A percentile compares a stretch with the other conserved stretches of the same genome.
phyloP scores from a whole-genome alignment of 2,329 filamentous ascomycete genomes.

The Nigrospora sphaerica region DNA sequence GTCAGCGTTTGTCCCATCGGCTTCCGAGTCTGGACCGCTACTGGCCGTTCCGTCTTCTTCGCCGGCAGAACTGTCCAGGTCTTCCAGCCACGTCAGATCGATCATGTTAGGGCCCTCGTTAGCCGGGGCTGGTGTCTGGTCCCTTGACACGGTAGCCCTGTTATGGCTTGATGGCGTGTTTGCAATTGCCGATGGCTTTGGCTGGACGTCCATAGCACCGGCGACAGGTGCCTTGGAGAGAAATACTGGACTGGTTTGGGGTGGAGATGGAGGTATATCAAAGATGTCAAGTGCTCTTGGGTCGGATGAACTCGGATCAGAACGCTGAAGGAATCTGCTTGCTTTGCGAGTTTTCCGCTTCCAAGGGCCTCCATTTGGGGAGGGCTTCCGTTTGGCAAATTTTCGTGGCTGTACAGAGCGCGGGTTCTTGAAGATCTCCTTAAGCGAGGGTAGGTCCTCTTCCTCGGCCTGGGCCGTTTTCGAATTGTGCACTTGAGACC shows the following conservation, averaged over 20 bases:
- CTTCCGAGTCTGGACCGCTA: constrained; percentile 30
- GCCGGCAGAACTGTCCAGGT: constrained; percentile 6
- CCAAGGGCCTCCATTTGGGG: constrained; percentile 15
- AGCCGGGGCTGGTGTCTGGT: constrained; percentile 16
- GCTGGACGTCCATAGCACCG: constrained; percentile 2
- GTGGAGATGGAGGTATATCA: constrained; percentile 30
- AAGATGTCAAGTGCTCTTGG: constrained; percentile 18
- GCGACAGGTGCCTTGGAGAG: constrained; percentile 7
- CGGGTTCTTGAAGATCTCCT: constrained; percentile 19
- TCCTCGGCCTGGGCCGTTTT: constrained; percentile 7
- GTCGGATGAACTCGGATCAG: neutral
- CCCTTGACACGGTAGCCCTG: constrained; percentile 16
- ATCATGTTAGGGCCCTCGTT: constrained; percentile 10
- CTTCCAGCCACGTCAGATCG: constrained; percentile 16
- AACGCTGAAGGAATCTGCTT: neutral
- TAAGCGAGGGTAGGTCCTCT: constrained; percentile 22
- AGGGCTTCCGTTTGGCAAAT: constrained; percentile 15
- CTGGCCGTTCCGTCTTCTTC: constrained; percentile 8
- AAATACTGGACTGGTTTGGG: constrained; percentile 26
- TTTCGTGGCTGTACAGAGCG: constrained; percentile 3
- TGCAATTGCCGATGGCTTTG: constrained; percentile 1
- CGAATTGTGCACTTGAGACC: neutral
- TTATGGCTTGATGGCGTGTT: constrained; percentile 19
- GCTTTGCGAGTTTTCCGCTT: constrained; percentile 15
- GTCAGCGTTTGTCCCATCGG: constrained; percentile 13